Conservation (phyloP, 768 basidiomycete genomes). For the Astraeus odoratus region DNA sequence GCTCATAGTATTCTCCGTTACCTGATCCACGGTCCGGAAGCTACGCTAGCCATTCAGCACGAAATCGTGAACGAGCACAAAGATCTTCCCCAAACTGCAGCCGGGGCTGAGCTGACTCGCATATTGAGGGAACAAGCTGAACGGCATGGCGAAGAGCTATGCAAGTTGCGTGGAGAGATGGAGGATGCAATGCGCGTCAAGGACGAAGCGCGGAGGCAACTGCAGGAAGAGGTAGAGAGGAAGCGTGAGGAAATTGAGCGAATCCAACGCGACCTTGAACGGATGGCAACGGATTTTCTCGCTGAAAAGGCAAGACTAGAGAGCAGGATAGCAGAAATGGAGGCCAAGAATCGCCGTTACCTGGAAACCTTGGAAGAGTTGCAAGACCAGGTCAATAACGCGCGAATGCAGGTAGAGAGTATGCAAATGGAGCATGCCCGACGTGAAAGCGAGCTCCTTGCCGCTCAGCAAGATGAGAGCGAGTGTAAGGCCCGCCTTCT, state of each 20-base stretch:
- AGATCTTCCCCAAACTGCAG: constrained; percentile 44
- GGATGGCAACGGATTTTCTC: constrained; percentile 33
- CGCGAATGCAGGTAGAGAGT: constrained; percentile 22
- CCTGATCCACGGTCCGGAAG: constrained; percentile 34
- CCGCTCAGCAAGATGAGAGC: constrained; percentile 18
- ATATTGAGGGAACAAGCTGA: constrained; percentile 42
- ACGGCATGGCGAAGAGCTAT: constrained; percentile 42
- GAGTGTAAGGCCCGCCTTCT: constrained; percentile 19
- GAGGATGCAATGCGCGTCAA: constrained; percentile 35
- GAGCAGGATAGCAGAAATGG: constrained; percentile 22
- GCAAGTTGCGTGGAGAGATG: constrained; percentile 39
- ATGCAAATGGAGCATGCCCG: constrained; percentile 23
- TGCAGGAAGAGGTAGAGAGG: constrained; percentile 37
- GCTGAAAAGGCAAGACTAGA: constrained; percentile 31
- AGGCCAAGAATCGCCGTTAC: constrained; percentile 14
- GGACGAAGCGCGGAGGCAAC: constrained; percentile 39
- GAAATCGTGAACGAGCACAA: constrained; percentile 47
- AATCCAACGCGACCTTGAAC: constrained; percentile 33
- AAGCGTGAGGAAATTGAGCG: constrained; percentile 38
- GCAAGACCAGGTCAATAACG: constrained; percentile 23
- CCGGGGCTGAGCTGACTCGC: constrained; percentile 46
- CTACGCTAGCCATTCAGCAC: constrained; percentile 44
- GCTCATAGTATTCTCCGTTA: constrained; percentile 36
- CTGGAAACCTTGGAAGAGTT: constrained; percentile 16
- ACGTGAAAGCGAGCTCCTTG: constrained; percentile 22